phyloP scores from a whole-genome alignment of 2,329 filamentous ascomycete species.

The Nothopassalora personata region DNA sequence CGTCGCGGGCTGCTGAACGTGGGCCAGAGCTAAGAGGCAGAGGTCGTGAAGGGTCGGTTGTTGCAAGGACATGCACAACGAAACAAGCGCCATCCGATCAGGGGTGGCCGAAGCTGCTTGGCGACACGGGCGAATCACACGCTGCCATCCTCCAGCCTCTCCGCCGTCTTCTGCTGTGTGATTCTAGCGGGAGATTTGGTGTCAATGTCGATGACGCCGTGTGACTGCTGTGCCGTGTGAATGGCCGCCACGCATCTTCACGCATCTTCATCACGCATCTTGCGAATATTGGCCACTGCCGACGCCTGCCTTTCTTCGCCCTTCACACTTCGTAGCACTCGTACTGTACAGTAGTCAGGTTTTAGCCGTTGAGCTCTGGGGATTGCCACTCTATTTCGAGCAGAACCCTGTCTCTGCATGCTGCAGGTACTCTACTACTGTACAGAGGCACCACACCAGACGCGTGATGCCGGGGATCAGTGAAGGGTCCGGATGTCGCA shows the following conservation, averaged over 20 bases:
- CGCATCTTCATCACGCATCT: background rate
- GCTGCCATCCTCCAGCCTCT: background rate
- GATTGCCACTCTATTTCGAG: constrained; percentile 3
- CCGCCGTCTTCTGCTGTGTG: background rate
- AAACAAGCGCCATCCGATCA: background rate
- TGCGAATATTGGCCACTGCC: background rate
- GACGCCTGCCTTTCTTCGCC: background rate
- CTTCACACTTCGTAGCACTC: background rate
- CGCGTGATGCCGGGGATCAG: background rate
- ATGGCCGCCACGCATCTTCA: background rate
- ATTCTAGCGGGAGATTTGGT: background rate
- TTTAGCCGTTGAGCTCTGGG: constrained; percentile 1
- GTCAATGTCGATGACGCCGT: background rate
- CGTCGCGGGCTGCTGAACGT: background rate
- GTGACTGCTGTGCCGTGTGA: background rate
- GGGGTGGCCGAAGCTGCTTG: background rate
- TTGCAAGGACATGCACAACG: background rate
- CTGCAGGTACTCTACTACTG: background rate
- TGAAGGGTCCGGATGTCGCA: background rate
- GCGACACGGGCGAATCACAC: background rate
- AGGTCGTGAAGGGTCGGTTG: background rate
- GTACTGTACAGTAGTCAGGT: background rate
- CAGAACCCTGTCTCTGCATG: background rate
- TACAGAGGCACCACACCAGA: background rate
- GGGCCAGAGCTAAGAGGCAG: background rate